These are phyloP conservation scores for Pneumocystis murina DNA, from an alignment of 1,139 yeast species.

Conservation along the genomic window DNA sequence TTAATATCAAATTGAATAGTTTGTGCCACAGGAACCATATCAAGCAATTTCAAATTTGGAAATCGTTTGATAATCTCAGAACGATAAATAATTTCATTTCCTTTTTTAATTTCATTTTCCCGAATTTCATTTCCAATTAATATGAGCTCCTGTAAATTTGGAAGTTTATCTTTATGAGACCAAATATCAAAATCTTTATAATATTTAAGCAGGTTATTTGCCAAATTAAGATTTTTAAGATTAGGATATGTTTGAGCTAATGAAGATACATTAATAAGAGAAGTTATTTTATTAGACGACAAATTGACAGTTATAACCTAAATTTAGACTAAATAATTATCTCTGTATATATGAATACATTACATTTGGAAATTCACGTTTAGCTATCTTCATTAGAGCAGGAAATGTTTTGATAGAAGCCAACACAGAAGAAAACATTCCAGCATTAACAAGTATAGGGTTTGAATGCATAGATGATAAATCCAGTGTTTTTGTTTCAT, in stretches of 20 bases:
- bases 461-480: slow-evolving; percentile 56
- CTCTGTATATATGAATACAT: slow-evolving; percentile 22
- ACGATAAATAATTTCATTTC: slow-evolving; percentile 36
- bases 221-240: slow-evolving; percentile 62
- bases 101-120: slow-evolving; percentile 9
- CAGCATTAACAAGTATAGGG: slow-evolving; percentile 42
- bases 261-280: slow-evolving; percentile 47
- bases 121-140: slow-evolving; percentile 62
- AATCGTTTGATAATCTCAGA: slow-evolving; percentile 53
- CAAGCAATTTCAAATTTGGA: slow-evolving; percentile 64
- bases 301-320: slow-evolving; percentile 40
- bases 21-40: slow-evolving; percentile 47
- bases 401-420: slow-evolving; percentile 63
- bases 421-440: slow-evolving; percentile 45
- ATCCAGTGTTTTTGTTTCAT: slow-evolving; percentile 51
- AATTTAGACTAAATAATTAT: not conserved
- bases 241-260: slow-evolving; percentile 62
- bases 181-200: slow-evolving; percentile 54
- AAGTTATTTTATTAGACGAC: slow-evolving; percentile 52
- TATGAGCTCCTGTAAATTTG: slow-evolving; percentile 57
- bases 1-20: slow-evolving; percentile 31
- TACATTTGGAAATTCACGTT: slow-evolving; percentile 33
- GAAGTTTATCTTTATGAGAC: slow-evolving; percentile 49
- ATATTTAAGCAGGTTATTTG: slow-evolving; percentile 52
- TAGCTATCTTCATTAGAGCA: slow-evolving; percentile 76